phyloP scores from a whole-genome alignment of 1,284 basidiomycete genomes.

The Microbotryomycetes sp. region DNA sequence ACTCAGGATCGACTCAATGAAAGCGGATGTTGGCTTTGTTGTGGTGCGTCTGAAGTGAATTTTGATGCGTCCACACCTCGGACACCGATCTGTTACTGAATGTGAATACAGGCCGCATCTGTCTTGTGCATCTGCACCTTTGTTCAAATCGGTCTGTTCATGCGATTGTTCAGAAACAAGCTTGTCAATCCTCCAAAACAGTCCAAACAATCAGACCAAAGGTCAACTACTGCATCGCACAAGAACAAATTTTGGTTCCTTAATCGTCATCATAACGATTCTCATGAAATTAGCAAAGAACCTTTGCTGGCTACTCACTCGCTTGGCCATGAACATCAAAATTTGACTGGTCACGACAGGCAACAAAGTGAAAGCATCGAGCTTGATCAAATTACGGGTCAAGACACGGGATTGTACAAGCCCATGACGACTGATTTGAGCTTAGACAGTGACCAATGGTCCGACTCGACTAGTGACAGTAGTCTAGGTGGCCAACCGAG shows the following conservation, averaged over 20 bases:
- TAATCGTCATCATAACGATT: no score
- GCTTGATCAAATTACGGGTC: neutral
- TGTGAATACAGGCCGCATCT: neutral
- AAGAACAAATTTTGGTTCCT: neutral
- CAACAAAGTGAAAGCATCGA: neutral
- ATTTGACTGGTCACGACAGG: no score
- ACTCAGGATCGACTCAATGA: conserved; percentile 8
- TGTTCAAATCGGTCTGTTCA: conserved; percentile 10
- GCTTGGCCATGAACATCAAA: no score
- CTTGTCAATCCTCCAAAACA: conserved; percentile 15
- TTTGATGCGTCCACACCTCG: neutral
- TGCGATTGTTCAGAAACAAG: conserved; percentile 9
- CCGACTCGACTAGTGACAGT: neutral
- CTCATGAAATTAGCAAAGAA: neutral
- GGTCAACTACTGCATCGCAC: no score
- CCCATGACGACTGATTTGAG: no score
- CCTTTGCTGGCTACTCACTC: no score
- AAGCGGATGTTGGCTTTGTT: conserved; percentile 1
- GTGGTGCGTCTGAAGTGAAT: conserved; percentile 1
- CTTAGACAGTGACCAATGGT: neutral
- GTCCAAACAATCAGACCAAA: neutral
- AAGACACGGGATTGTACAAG: neutral
- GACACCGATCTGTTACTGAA: neutral
- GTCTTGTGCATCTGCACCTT: conserved; percentile 1
- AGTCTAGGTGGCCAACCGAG: no score